These are phyloP conservation scores for Fragaria iinumae DNA, from an alignment of 306 rosid genomes.

Conservation along the genomic window DNA sequence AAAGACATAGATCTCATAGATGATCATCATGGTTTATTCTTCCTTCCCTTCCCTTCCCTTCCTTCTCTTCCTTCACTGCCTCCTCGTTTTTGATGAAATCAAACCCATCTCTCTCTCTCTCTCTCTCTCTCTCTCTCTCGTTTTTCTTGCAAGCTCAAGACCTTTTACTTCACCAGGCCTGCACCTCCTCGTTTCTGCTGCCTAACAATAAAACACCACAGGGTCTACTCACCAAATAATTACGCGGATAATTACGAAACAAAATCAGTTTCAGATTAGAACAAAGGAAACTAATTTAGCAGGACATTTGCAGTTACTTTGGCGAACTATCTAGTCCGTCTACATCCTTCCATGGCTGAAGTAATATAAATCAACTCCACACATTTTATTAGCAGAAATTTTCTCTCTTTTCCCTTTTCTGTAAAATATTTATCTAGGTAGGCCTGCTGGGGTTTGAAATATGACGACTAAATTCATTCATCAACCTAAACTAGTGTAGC, in stretches of 20 bases:
- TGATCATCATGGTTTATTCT: conserved; percentile 54
- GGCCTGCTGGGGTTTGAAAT: not conserved
- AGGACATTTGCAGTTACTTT: not conserved
- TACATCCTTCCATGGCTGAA: not conserved
- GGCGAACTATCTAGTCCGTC: not conserved
- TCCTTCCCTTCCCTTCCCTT: not conserved
- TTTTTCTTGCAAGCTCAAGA: not conserved
- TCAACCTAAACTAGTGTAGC: not conserved
- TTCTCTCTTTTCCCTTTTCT: not conserved
- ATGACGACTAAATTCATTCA: not conserved
- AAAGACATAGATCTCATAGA: not conserved
- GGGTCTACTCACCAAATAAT: conserved; percentile 14
- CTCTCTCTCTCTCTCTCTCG: not conserved
- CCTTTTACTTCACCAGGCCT: not conserved
- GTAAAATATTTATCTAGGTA: not conserved
- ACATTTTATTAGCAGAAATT: not conserved
- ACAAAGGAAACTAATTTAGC: not conserved
- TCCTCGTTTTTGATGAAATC: conserved; percentile 61
- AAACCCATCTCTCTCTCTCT: conserved; percentile 2
- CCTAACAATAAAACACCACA: conserved; percentile 24
- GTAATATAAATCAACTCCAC: not conserved
- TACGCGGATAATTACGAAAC: not conserved
- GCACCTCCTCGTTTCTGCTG: conserved; percentile 50
- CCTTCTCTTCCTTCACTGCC: not conserved
- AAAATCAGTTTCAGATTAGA: conserved; percentile 11